phyloP scores from a whole-genome alignment of 176 grass and related monocot genomes.

The Melocanna baccifera region DNA sequence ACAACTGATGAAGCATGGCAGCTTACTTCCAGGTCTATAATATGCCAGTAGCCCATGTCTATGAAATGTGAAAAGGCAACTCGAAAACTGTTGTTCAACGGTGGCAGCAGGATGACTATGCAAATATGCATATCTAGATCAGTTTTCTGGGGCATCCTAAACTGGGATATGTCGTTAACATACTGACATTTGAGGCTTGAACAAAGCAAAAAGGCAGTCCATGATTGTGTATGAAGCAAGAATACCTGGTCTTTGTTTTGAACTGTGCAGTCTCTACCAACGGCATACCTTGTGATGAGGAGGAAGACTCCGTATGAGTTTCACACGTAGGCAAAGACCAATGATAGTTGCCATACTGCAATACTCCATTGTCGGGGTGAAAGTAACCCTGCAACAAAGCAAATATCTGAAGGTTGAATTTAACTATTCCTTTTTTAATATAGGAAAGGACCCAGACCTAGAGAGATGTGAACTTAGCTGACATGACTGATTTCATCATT shows the following conservation, averaged over 20 bases:
- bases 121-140: not conserved
- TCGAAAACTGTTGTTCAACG: not conserved
- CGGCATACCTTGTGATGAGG: slow-evolving; percentile 71
- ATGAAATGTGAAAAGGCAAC: not conserved
- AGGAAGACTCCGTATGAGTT: slow-evolving; percentile 83
- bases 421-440: not conserved
- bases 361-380: slow-evolving; percentile 90
- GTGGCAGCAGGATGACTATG: not conserved
- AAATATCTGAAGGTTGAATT: not conserved
- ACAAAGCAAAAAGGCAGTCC: not conserved
- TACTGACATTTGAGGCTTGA: not conserved
- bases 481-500: slow-evolving; percentile 59
- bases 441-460: not conserved
- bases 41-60: not conserved
- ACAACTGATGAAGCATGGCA: not conserved
- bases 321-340: slow-evolving; percentile 87
- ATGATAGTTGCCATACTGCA: slow-evolving; percentile 88
- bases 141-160: not conserved
- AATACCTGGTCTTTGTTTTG: not conserved
- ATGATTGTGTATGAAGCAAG: not conserved
- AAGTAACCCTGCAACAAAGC: slow-evolving; percentile 65
- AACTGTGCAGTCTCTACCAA: too few relatives aligned
- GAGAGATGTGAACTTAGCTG: slow-evolving; percentile 39
- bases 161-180: not conserved
- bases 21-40: too few relatives aligned